Percentiles rank a stretch among this genome's conserved stretches.
These are phyloP conservation scores for Mayamaea pseudoterrestris DNA, from an alignment of 108 stramenopile species.

Conservation along the genomic window DNA sequence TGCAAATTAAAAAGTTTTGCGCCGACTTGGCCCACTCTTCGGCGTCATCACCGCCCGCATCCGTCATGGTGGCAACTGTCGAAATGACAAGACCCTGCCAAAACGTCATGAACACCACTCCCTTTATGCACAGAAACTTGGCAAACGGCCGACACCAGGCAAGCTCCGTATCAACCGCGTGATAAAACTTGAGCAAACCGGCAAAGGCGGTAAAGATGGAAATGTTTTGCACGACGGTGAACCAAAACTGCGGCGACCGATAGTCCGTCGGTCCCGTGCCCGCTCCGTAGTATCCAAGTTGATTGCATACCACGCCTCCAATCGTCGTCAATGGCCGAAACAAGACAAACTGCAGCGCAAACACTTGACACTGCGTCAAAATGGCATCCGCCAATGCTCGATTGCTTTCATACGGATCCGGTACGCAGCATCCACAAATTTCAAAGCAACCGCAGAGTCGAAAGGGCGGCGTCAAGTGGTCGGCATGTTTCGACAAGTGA, in stretches of 20 bases:
- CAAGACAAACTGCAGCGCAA: constrained; percentile 90
- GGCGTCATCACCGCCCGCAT: constrained; percentile 35
- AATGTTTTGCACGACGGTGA: constrained; percentile 68
- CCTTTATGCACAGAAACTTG: constrained; percentile 67
- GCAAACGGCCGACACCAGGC: constrained; percentile 86
- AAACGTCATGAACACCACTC: constrained; percentile 87
- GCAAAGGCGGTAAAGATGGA: constrained; percentile 79
- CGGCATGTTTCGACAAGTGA: constrained; percentile 39
- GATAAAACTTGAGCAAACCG: constrained; percentile 87
- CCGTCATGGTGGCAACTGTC: constrained; percentile 54
- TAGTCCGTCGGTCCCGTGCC: constrained; percentile 44
- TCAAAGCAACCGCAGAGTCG: constrained; percentile 24
- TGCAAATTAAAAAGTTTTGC: constrained; percentile 89
- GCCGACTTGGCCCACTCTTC: constrained; percentile 65
- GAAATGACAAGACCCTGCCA: constrained; percentile 81
- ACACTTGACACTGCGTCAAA: constrained; percentile 73
- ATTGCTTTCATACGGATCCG: constrained; percentile 25
- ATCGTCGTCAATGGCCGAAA: constrained; percentile 64
- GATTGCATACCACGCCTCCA: constrained; percentile 44
- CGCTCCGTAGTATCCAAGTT: constrained; percentile 53
- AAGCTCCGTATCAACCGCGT: constrained; percentile 78
- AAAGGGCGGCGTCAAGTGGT: constrained; percentile 57
- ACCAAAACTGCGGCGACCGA: constrained; percentile 64
- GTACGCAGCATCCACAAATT: constrained; percentile 29
- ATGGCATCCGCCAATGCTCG: constrained; percentile 67